Base-by-base conservation (phyloP, 2,329 filamentous ascomycete species). In the Neopestalotiopsis rosae region DNA sequence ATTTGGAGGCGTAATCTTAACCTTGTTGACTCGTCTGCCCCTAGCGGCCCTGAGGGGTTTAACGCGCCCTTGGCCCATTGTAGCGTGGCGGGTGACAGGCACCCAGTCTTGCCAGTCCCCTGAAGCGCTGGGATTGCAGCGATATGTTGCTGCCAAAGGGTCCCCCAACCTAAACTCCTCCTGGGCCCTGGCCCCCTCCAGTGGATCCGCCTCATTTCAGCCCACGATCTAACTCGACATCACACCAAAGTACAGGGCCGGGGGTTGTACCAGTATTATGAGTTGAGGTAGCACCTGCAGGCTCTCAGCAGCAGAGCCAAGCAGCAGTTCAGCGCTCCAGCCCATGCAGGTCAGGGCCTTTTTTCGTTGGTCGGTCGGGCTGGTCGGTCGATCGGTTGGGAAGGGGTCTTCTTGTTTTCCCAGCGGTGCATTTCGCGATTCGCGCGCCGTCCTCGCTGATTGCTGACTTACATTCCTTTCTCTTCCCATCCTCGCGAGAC, bases 151-250 rank as follows among this genome's bases (percentile, higher is more conserved):
- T 20, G 7, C 20, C 42, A 28, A 49, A 17, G 45, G 45, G 45
- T 24, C 45, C 45, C n/a, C 45, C n/a, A 52, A 52, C 45, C 45
- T 52, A 52, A 52, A 52, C 45, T 17, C 17, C 45, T 52, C 20
- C 17, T 20, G 20, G 45, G 24, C 24, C 24, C 24, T 28, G 24
- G 24, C 24, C 34, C 45, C 45, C 7, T 52, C 4, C 45, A 9
- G 45, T 52, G 45, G 45, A 52, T n/a, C 45, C 45, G 45, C 45
- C 45, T 52, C 45, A 52, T 52, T 52, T 52, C 45, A 52, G 45
- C 45, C 45, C 45, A 24, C n/a, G 45, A 7, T 52, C 45, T 52
- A 52, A 52, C n/a, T 52, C 34, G 34, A 20, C 45, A 52, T 20
- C 17, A 52, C 9, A 17, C 24, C 24, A 28, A 28, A 28, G 24